A percentile compares a stretch with the other conserved stretches of the same genome.
Evolutionary conservation across 345 rosid genomes (phyloP).

Genomic region (Lepidium sativum): DNA sequence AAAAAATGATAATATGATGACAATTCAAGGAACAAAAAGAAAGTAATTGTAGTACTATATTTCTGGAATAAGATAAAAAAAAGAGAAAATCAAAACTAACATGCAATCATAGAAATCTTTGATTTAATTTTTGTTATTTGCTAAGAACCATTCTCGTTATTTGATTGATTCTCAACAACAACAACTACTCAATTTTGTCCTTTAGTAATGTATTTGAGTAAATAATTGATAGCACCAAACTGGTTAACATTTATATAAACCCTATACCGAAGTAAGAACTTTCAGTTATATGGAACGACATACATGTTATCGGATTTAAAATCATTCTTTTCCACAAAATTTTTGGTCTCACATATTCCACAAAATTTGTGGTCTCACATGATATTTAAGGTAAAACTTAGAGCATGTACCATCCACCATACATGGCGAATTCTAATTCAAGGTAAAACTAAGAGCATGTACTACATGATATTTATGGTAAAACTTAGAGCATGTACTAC

Average conservation of each 20-base stretch:
- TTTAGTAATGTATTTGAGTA: not conserved
- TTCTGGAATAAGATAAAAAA: too few relatives aligned
- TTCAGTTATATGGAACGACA: not conserved
- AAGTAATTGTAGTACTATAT: too few relatives aligned
- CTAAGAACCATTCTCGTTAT: too few relatives aligned
- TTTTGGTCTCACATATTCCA: accelerated
- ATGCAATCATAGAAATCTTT: too few relatives aligned
- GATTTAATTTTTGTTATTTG: too few relatives aligned
- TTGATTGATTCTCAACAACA: not conserved
- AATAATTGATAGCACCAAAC: not conserved
- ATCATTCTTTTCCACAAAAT: not conserved
- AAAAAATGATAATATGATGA: too few relatives aligned
- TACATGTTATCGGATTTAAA: not conserved
- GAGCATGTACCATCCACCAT: not conserved
- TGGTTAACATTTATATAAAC: not conserved
- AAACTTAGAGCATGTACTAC: too few relatives aligned
- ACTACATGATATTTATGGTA: too few relatives aligned
- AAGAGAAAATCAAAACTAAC: too few relatives aligned
- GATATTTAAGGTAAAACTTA: not conserved
- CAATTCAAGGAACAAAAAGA: too few relatives aligned
- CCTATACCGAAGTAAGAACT: not conserved
- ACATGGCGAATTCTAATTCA: not conserved
- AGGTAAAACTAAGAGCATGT: too few relatives aligned
- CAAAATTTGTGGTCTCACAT: accelerated
- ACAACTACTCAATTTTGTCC: not conserved